These are phyloP conservation scores for Monilinia fructicola DNA, from an alignment of 2,329 filamentous ascomycete genomes.

Conservation along the genomic window DNA sequence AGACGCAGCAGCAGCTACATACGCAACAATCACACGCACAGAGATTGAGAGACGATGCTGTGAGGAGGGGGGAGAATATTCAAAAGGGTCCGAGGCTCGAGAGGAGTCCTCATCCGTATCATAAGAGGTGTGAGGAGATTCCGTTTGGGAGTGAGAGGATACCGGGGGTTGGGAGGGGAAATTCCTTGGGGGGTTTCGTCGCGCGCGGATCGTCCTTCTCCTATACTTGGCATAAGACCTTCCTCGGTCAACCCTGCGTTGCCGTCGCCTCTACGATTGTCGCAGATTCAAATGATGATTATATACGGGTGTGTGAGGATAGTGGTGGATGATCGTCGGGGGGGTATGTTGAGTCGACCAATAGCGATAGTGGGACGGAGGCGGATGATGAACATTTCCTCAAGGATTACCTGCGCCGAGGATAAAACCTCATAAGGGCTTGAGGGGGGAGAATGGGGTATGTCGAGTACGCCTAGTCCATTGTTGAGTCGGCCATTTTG, in stretches of 20 bases:
- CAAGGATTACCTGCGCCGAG: slow-evolving; percentile 78
- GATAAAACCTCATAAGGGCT: slow-evolving; percentile 71
- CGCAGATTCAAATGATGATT: slow-evolving; percentile 40
- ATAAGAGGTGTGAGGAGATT: slow-evolving; percentile 57
- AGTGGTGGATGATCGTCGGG: slow-evolving; percentile 23
- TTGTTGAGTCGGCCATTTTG: slow-evolving; percentile 49
- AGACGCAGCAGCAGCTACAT: background rate
- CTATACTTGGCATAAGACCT: background rate
- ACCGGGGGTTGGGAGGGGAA: background rate
- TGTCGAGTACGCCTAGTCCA: slow-evolving; percentile 58
- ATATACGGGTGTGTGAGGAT: slow-evolving; percentile 28
- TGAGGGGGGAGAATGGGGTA: slow-evolving; percentile 60
- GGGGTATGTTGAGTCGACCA: slow-evolving; percentile 46
- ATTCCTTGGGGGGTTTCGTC: background rate
- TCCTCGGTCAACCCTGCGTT: slow-evolving; percentile 25
- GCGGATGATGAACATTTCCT: slow-evolving; percentile 92
- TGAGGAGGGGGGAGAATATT: slow-evolving; percentile 23
- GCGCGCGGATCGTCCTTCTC: background rate
- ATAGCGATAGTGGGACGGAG: slow-evolving; percentile 89
- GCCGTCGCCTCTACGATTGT: slow-evolving; percentile 33
- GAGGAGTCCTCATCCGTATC: slow-evolving; percentile 68
- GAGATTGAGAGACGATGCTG: slow-evolving; percentile 22
- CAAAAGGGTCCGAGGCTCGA: slow-evolving; percentile 27
- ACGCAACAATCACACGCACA: slow-evolving; percentile 25
- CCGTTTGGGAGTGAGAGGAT: slow-evolving; percentile 43